phyloP scores from a whole-genome alignment of 495 filamentous ascomycete species.

The Tetracladium setigerum region DNA sequence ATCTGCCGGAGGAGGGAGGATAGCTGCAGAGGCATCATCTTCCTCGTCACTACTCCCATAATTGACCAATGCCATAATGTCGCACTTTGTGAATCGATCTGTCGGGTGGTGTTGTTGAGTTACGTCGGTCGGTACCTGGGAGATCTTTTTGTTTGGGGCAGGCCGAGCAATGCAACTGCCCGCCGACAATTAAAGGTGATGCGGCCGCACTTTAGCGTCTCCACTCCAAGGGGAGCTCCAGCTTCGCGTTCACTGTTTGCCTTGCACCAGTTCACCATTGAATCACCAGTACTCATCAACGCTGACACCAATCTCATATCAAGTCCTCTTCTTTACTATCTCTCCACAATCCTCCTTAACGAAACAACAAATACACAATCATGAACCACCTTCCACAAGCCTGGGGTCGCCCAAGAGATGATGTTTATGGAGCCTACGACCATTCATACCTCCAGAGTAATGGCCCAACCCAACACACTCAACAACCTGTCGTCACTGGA shows the following conservation, averaged over 20 bases:
- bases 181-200: too few species aligned
- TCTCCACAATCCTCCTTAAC: background rate
- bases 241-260: too few species aligned
- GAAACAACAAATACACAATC: background rate
- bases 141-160: background rate
- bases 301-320: background rate
- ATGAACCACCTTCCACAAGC: constrained; percentile 97
- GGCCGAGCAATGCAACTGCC: background rate
- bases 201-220: constrained; percentile 2
- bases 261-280: background rate
- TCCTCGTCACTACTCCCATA: constrained; percentile 81
- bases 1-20: too few species aligned
- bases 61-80: constrained; percentile 57
- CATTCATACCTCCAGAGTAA: constrained; percentile 64
- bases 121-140: too few species aligned
- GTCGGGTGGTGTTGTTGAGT: background rate
- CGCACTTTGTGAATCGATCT: too few species aligned
- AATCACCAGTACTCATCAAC: too few species aligned
- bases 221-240: constrained; percentile 3
- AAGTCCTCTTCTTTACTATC: background rate
- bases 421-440: constrained; percentile 92
- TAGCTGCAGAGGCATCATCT: too few species aligned
- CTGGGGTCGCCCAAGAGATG: constrained; percentile 97
- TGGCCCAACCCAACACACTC: constrained; percentile 76
- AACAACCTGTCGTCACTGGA: constrained; percentile 87